Conservation (phyloP, 345 rosid species). For the Clausena lansium region DNA sequence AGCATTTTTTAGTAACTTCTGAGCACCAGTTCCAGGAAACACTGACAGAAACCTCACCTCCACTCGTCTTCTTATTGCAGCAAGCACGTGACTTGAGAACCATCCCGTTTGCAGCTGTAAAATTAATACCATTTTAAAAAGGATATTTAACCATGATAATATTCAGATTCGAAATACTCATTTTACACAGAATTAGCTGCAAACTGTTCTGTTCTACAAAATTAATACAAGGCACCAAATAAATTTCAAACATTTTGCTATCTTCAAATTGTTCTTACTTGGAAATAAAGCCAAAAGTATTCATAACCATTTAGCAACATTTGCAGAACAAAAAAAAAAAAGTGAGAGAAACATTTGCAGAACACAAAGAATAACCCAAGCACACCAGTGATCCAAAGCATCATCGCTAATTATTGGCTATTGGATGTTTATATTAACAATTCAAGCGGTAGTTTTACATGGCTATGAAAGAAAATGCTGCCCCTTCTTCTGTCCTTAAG, state of each 20-base stretch:
- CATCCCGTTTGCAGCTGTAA: slow-evolving; percentile 85
- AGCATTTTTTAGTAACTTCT: slow-evolving; percentile 63
- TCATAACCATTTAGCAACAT: neutral
- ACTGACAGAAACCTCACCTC: slow-evolving; percentile 77
- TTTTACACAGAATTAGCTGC: neutral
- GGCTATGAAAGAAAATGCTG: neutral
- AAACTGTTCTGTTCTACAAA: neutral
- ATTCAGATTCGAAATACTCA: neutral
- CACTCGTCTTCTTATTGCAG: slow-evolving; percentile 69
- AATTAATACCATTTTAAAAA: slow-evolving; percentile 19
- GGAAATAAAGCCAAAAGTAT: neutral
- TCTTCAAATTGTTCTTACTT: neutral
- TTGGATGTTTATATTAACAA: neutral
- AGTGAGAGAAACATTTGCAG: too few relatives aligned
- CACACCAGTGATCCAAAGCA: neutral
- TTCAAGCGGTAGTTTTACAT: neutral
- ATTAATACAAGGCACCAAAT: neutral
- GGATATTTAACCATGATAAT: slow-evolving; percentile 3
- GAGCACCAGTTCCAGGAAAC: slow-evolving; percentile 67
- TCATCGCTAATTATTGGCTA: neutral
- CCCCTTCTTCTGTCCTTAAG: neutral
- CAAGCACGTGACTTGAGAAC: slow-evolving; percentile 71
- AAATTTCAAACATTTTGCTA: neutral
- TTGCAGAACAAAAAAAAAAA: too few relatives aligned
- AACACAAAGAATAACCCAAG: too few relatives aligned